Evolutionary conservation across 106 monocot species (phyloP).

Genomic region (Platanthera zijinensis): DNA sequence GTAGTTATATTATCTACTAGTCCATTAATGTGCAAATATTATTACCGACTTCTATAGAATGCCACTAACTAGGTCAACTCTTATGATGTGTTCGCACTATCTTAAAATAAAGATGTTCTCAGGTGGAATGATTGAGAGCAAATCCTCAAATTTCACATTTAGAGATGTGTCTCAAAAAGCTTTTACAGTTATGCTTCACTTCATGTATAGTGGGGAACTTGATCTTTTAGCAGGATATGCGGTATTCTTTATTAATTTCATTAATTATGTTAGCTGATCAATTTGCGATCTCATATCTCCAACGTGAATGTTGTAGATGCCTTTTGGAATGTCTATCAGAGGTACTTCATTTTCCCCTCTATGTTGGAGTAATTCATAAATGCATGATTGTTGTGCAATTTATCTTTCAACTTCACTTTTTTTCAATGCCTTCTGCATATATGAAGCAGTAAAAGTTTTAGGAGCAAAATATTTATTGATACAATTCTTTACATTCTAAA

Average conservation of each 20-base stretch:
- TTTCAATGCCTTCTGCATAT: not conserved
- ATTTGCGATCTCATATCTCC: constrained; percentile 60
- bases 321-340: too few relatives aligned
- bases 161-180: constrained; percentile 59
- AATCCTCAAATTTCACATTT: constrained; percentile 50
- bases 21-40: not conserved
- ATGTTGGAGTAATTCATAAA: not conserved
- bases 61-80: not conserved
- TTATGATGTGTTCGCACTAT: too few relatives aligned
- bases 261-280: constrained; percentile 75
- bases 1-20: not conserved
- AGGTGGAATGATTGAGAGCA: constrained; percentile 91
- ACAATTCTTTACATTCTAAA: too few relatives aligned
- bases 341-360: constrained; percentile 31
- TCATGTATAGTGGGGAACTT: constrained; percentile 84
- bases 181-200: constrained; percentile 55
- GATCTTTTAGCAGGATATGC: constrained; percentile 31
- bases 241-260: constrained; percentile 39
- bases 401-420: not conserved
- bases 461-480: too few relatives aligned
- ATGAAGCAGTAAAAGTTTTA: not conserved
- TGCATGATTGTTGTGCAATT: constrained; percentile 9
- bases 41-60: not conserved
- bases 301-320: constrained; percentile 77
- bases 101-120: constrained; percentile 81